Evolutionary conservation across 2,329 filamentous ascomycete species (phyloP), one percentile per base, ranked within the genome.

Genomic region (Xylaria sp.): DNA sequence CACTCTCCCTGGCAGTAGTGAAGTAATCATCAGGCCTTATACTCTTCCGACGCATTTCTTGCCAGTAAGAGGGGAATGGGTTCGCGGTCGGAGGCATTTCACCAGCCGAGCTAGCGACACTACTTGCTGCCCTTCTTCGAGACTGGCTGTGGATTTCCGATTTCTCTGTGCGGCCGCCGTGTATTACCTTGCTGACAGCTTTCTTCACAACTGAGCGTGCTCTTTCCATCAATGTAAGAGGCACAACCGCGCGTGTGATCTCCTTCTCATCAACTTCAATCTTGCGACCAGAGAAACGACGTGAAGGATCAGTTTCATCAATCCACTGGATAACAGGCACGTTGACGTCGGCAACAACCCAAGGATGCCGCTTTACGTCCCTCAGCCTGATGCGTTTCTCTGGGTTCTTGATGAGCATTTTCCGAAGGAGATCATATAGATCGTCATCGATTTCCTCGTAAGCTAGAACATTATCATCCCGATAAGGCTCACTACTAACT

Each of bases 231-330:
- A 98, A 90, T 8, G 92, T 94, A 60, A 98, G 89, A 42, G 94
- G 94, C 18, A 97, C 91, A 64, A 99, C 96, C 65, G 96, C 96
- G 64, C 90, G 89, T 54, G 93, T 94, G 75, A 99, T 90, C 81
- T 99, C 96, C 76, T 90, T 90, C 73, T 93, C 93, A 68, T 97
- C 94, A 57, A 98, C 93, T 79, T 98, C 91, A 75, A 99, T 98
- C 80, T 90, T 93, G 78, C 92, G 90, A 72, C 93, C 94, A 65
- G 92, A 89, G 37, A 90, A 91, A 68, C 91, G 91, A 42, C 91
- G 88, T 44, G 89, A 90, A 1, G 94, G 94, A 76, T 98, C 95
- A 0, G 94, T 97, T 71, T 97, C 93, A 74, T 97, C 93, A n/a
- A 98, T 88, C 96, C 96, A 99, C 10, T 86, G 85, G 37, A 88